Conservation (phyloP, 148 eudicot genomes). For the Diospyros kaki region DNA sequence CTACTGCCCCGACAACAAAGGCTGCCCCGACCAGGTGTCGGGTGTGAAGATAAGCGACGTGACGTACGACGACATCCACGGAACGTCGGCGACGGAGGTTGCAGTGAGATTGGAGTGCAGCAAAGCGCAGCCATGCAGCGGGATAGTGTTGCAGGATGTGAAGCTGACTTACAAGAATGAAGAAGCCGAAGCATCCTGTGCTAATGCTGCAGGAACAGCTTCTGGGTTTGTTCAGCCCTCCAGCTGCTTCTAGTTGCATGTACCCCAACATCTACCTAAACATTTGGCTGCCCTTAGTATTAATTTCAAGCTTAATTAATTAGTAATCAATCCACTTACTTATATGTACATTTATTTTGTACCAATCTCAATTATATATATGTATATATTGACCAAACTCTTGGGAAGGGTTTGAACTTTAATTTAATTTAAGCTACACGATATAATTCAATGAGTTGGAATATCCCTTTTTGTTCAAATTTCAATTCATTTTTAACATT, state of each 20-base stretch:
- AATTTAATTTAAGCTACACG: too few species aligned
- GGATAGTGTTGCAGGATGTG: constrained; percentile 36
- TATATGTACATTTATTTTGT: too few species aligned
- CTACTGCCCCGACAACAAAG: constrained; percentile 35
- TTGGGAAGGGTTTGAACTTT: too few species aligned
- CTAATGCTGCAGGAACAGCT: constrained; percentile 31
- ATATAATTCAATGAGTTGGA: too few species aligned
- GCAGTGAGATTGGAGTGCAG: constrained; percentile 46
- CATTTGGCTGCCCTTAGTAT: too few species aligned
- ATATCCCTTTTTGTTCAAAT: too few species aligned
- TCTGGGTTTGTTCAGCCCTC: constrained; percentile 24
- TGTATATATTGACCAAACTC: too few species aligned
- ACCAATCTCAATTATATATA: too few species aligned
- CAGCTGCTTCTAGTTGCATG: constrained; percentile 20
- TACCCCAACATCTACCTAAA: too few species aligned
- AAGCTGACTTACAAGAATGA: constrained; percentile 22
- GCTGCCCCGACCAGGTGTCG: constrained; percentile 36
- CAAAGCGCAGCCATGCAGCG: constrained; percentile 33
- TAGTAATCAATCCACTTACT: too few species aligned
- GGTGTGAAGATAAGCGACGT: constrained; percentile 42
- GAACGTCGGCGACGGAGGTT: constrained; percentile 36
- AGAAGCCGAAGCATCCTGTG: constrained; percentile 20
- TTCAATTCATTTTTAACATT: too few species aligned
- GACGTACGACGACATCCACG: constrained; percentile 28
- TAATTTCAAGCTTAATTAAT: too few species aligned